Conservation (phyloP, 306 rosid species). For the Neltuma alba region DNA sequence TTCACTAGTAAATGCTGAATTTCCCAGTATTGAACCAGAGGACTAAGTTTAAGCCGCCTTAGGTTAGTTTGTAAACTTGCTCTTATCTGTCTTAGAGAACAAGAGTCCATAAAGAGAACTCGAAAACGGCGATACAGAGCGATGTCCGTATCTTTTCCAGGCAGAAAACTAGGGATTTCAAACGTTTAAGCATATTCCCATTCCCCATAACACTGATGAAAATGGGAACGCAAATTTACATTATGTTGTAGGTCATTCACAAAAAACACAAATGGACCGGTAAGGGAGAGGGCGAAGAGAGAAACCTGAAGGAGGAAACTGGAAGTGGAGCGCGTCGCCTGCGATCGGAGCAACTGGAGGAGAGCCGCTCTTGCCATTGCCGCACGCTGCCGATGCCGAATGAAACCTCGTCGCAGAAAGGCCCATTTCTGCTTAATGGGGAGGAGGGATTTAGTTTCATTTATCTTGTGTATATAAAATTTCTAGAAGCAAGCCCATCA, state of each 20-base stretch:
- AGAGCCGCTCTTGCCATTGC: constrained; percentile 72
- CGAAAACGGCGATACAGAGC: background rate
- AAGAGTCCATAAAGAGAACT: background rate
- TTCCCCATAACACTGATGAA: background rate
- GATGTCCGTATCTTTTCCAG: background rate
- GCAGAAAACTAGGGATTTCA: background rate
- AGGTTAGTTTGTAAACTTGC: too few relatives aligned
- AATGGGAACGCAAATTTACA: background rate
- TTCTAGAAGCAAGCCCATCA: rapidly evolving
- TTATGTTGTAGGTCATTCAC: background rate
- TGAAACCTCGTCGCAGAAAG: background rate
- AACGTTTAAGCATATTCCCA: background rate
- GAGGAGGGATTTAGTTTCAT: background rate
- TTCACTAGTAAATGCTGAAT: background rate
- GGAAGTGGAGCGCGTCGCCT: constrained; percentile 39
- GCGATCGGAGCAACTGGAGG: constrained; percentile 63
- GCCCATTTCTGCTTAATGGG: background rate
- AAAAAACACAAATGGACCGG: background rate
- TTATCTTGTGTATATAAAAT: rapidly evolving
- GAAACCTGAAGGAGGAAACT: constrained; percentile 48
- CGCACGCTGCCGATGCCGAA: background rate
- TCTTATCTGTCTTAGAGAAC: background rate
- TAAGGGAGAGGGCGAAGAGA: background rate
- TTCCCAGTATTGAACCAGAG: background rate
- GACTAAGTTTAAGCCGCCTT: background rate